Conservation (phyloP, 805 yeast genomes). For the Candida saitoana region DNA sequence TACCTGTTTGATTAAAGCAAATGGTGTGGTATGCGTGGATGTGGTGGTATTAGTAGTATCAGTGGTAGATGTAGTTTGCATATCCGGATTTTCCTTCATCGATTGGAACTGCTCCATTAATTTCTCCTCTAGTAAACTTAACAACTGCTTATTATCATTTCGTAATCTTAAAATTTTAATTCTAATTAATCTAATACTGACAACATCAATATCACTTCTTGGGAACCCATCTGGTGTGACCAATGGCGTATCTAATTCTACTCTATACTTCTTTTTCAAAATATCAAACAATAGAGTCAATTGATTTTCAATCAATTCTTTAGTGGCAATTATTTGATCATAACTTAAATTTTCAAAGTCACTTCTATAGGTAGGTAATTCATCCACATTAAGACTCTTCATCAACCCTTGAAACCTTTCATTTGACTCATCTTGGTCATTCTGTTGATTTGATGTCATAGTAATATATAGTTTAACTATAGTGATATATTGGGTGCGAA, state of each 20-base stretch:
- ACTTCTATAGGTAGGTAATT: constrained; percentile 17
- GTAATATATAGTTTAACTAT: too few species aligned
- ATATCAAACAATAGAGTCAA: constrained; percentile 33
- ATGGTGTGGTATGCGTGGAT: constrained; percentile 36
- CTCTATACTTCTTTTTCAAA: constrained; percentile 41
- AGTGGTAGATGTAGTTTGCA: background rate
- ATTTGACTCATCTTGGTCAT: constrained; percentile 12
- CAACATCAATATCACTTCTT: constrained; percentile 75
- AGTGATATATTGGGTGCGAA: too few species aligned
- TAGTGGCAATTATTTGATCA: constrained; percentile 13
- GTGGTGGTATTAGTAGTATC: background rate
- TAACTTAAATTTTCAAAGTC: constrained; percentile 14
- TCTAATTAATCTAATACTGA: constrained; percentile 56
- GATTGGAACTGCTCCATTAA: constrained; percentile 42
- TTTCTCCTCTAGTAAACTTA: constrained; percentile 43
- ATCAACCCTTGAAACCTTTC: constrained; percentile 24
- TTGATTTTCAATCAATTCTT: constrained; percentile 23
- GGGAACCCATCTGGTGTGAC: constrained; percentile 81
- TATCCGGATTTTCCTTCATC: background rate
- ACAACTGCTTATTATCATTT: constrained; percentile 60
- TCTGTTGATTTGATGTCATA: constrained; percentile 5
- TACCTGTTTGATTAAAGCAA: constrained; percentile 53
- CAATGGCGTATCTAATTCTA: constrained; percentile 62
- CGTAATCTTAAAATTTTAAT: constrained; percentile 60
- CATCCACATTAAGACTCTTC: constrained; percentile 24